These are phyloP conservation scores for Fusarium aywerte DNA, from an alignment of 2,329 filamentous ascomycete species.

Conservation along the genomic window DNA sequence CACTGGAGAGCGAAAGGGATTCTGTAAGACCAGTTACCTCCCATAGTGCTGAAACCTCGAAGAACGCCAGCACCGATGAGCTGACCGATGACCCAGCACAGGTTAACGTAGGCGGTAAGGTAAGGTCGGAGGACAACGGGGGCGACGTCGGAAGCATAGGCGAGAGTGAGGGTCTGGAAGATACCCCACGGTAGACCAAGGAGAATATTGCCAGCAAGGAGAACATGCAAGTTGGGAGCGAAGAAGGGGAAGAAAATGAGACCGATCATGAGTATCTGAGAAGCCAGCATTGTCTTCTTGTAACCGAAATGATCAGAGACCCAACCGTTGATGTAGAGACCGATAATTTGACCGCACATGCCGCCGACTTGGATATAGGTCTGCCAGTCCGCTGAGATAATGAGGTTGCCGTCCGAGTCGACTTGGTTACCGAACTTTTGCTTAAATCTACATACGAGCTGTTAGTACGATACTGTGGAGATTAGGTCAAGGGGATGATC, in stretches of 20 bases:
- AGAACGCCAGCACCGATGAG: slow-evolving; percentile 56
- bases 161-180: slow-evolving; percentile 59
- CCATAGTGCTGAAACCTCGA: slow-evolving; percentile 52
- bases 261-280: slow-evolving; percentile 48
- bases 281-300: slow-evolving; percentile 53
- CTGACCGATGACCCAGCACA: slow-evolving; percentile 63
- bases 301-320: slow-evolving; percentile 17
- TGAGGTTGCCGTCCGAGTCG: slow-evolving; percentile 11
- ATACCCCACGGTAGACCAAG: slow-evolving; percentile 60
- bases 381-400: slow-evolving; percentile 22
- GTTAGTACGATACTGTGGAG: slow-evolving; percentile 48
- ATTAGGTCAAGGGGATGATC: slow-evolving; percentile 49
- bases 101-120: slow-evolving; percentile 59
- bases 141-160: slow-evolving; percentile 61
- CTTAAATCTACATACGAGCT: background rate
- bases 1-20: slow-evolving; percentile 63
- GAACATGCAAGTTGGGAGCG: slow-evolving; percentile 54
- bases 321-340: slow-evolving; percentile 28
- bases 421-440: slow-evolving; percentile 26
- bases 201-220: slow-evolving; percentile 57
- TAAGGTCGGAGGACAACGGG: slow-evolving; percentile 58
- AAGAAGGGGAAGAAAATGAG: slow-evolving; percentile 64
- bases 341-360: slow-evolving; percentile 23
- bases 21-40: slow-evolving; percentile 58
- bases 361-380: slow-evolving; percentile 27